Evolutionary conservation across 371 early-diverging fungal species (phyloP), one percentile per base, ranked within the genome.

Genomic region (Mortierella sp.): DNA sequence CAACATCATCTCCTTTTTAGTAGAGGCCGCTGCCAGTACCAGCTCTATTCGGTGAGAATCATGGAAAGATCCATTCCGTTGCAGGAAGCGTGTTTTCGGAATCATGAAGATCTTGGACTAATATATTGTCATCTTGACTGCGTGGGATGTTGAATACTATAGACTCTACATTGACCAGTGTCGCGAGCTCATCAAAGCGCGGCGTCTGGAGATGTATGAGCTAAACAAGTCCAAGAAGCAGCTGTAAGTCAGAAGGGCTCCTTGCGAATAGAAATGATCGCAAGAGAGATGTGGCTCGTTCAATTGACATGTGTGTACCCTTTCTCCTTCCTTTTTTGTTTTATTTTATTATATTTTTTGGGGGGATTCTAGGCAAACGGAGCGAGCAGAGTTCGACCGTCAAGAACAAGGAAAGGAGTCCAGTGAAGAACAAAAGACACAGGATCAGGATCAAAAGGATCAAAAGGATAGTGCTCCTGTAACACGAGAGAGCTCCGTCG

Each of bases 191-290:
- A 72, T 89, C 59, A 86, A 87, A 1, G 89, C 85, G 44, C 83
- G 92, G 25, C 82, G 90, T 62, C 84, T 87, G 61, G 91, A 85
- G 74, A 84, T 88, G 55, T 80, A 90, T n/a, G 93, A 93, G 18
- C 53, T 91, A 25, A 88, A 88, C 59, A 86, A 89, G 69, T 92
- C 93, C 57, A 73, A 84, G 23, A 88, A 86, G 60, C 68, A 61
- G 30, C 30, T 75, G 80, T 75, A 67, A 75, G 71, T 57, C 0
- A 37, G 43, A 1, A 25, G 3, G 37, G 37, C 3, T 9, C 37
- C 3, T 37, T 9, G 9, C 37, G 37, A 9, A n/a, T n/a, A 37
- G 37, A 37, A 5, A 37, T 3, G 37, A 37, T 9, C 37, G 5
- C 37, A 37, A 3, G 37, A 9, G 37, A 37, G 37, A 37, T 9